Percentiles rank a stretch among this genome's conserved stretches.
Conservation (phyloP, 1,284 basidiomycete genomes). For the Schizophyllum commune region DNA sequence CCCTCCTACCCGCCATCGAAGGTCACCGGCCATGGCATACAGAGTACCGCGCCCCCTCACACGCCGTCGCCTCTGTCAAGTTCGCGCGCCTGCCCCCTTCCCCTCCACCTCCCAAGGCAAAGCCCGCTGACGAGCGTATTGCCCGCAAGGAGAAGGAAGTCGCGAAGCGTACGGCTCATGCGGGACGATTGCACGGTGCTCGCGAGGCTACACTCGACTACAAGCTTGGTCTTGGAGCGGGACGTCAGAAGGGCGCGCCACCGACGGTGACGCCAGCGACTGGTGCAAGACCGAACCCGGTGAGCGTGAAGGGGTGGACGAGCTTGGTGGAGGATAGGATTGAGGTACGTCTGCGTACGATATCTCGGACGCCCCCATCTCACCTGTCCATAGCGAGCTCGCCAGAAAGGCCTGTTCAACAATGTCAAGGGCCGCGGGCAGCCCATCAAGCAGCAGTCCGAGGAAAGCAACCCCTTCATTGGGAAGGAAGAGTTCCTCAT, state of each 20-base stretch:
- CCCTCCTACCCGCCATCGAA: slow-evolving; percentile 44
- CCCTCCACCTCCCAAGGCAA: slow-evolving; percentile 15
- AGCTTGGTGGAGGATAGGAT: slow-evolving; percentile 75
- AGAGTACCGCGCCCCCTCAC: slow-evolving; percentile 53
- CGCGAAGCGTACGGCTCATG: slow-evolving; percentile 43
- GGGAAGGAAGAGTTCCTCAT: slow-evolving; percentile 75
- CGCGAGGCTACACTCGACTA: slow-evolving; percentile 75
- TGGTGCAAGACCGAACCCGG: slow-evolving; percentile 40
- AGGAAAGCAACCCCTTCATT: slow-evolving; percentile 79
- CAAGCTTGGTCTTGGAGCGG: slow-evolving; percentile 37
- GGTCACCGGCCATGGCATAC: slow-evolving; percentile 67
- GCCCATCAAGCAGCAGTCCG: slow-evolving; percentile 51
- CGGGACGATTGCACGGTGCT: slow-evolving; percentile 54
- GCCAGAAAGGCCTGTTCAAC: slow-evolving; percentile 63
- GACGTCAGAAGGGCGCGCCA: background rate
- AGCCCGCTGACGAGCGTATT: slow-evolving; percentile 41
- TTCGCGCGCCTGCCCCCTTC: slow-evolving; percentile 36
- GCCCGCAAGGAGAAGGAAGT: slow-evolving; percentile 44
- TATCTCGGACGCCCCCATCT: background rate
- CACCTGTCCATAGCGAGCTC: slow-evolving; percentile 43
- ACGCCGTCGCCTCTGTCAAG: slow-evolving; percentile 44
- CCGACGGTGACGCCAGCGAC: slow-evolving; percentile 24
- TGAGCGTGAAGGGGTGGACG: slow-evolving; percentile 68
- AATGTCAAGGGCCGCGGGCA: slow-evolving; percentile 70
- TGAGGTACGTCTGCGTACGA: slow-evolving; percentile 37